Base-by-base conservation (phyloP, 164 flowering plant species). In the Piper longum region DNA sequence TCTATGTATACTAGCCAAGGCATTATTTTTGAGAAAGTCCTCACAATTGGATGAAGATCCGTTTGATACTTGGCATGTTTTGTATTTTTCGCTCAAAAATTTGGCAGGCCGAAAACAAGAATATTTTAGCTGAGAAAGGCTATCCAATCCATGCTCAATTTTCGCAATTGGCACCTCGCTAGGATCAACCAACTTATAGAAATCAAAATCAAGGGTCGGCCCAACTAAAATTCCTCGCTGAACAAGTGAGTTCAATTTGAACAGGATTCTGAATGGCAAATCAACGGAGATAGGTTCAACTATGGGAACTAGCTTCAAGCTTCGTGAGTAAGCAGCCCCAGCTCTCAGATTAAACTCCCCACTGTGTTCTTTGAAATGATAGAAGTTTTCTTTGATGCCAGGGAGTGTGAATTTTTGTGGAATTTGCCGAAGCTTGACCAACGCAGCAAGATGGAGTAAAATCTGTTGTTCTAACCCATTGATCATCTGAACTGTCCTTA, bases 341-440 rank as follows among this genome's bases (percentile, higher is more conserved):
- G 3, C 70, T 65, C 74, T 71, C 66, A 92, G 41, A 13, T 18
- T 5, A 57, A 86, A 80, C 40, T 17, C 63, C 17, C 66, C 74
- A 3, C 71, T 76, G 70, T 59, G 67, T 71, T 86, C 83, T 67
- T 74, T 75, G 60, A 80, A 84, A 54, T 62, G 66, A 26, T 64
- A 71, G 68, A 83, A 86, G 51, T 73, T 72, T 54, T 81, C 78
- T 14, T 55, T 43, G 19, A 91, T 76, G 65, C 77, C 62, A 41
- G 91, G 87, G 66, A 88, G 75, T 9, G 63, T 12, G 56, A 66
- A 55, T n/a, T 67, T 70, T 48, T 26, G 3, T 54, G 87, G 79
- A 64, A 92, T 75, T 79, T 86, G 83, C 71, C 19, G 95, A 83
- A 19, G 98, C 89, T 42, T 87, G 96, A 5, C 98, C 98, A 61